Percentiles rank a stretch among this genome's conserved stretches.
These are phyloP conservation scores for Umbelopsis sp. DNA, from an alignment of 192 early-diverging fungal genomes.

Conservation along the genomic window DNA sequence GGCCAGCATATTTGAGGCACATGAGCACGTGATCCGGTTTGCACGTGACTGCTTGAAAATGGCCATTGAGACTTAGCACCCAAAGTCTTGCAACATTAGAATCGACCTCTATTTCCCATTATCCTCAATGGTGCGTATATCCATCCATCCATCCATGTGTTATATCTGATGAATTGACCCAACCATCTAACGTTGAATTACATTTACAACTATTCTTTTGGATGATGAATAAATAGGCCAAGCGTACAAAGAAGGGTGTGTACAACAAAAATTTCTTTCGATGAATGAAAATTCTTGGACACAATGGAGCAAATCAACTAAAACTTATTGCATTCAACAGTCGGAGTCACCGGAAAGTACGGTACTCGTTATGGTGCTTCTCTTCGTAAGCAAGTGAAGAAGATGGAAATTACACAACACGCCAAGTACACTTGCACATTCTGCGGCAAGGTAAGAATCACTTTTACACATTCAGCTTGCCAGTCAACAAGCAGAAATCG, in stretches of 20 bases:
- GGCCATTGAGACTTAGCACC: no score
- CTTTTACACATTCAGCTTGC: neutral
- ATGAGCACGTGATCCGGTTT: no score
- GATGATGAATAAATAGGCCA: slow-evolving; percentile 56
- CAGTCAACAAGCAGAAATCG: no score
- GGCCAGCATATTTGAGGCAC: no score
- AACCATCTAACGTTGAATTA: neutral
- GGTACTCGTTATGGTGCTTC: slow-evolving; percentile 99
- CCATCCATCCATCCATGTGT: slow-evolving; percentile 34
- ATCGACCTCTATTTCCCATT: slow-evolving; percentile 17
- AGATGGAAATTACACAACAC: slow-evolving; percentile 99
- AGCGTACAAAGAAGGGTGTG: slow-evolving; percentile 92
- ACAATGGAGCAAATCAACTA: slow-evolving; percentile 16
- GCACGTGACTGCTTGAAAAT: no score
- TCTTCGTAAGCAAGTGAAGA: slow-evolving; percentile 95
- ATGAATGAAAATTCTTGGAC: neutral
- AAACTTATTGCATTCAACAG: slow-evolving; percentile 24
- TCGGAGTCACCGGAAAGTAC: slow-evolving; percentile 99
- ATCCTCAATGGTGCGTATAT: slow-evolving; percentile 24
- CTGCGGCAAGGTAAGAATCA: slow-evolving; percentile 87
- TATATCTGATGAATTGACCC: neutral
- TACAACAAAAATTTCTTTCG: slow-evolving; percentile 2
- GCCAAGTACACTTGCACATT: slow-evolving; percentile 99
- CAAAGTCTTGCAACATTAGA: no score
- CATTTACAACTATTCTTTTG: neutral